Percentiles rank a stretch among this genome's conserved stretches.
Evolutionary conservation across 257 asterid genomes (phyloP).

Genomic region (Solanum ossicruentum): DNA sequence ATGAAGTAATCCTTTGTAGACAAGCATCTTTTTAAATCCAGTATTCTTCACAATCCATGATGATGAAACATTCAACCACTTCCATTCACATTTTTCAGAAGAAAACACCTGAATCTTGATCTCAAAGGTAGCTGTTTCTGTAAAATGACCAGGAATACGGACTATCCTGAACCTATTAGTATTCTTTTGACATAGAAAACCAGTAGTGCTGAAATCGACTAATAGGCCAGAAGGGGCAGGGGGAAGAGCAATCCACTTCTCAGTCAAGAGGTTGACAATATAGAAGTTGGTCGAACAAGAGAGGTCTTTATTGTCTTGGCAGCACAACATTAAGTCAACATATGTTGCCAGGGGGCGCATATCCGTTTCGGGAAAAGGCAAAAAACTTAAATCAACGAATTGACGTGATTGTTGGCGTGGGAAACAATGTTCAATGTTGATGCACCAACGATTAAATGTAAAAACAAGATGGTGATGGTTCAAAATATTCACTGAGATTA

Average conservation of each 20-base stretch:
- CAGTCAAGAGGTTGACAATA: not conserved
- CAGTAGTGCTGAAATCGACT: not conserved
- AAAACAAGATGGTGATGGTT: not conserved
- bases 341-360: not conserved
- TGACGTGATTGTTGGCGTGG: not conserved
- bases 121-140: not conserved
- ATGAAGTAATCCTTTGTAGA: not conserved
- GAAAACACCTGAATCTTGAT: not conserved
- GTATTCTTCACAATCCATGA: not conserved
- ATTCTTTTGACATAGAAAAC: not conserved
- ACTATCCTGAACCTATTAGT: not conserved
- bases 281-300: not conserved
- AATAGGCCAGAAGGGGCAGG: not conserved
- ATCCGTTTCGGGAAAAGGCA: not conserved
- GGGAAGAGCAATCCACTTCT: not conserved
- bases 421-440: not conserved
- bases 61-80: not conserved
- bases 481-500: not conserved
- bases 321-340: not conserved
- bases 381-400: not conserved
- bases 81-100: not conserved
- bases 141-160: not conserved
- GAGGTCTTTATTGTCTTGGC: not conserved
- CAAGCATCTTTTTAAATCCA: not conserved
- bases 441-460: not conserved